A percentile compares a stretch with the other conserved stretches of the same genome.
These are phyloP conservation scores for Fusarium camptoceras DNA, from an alignment of 2,329 filamentous ascomycete species.

Conservation along the genomic window DNA sequence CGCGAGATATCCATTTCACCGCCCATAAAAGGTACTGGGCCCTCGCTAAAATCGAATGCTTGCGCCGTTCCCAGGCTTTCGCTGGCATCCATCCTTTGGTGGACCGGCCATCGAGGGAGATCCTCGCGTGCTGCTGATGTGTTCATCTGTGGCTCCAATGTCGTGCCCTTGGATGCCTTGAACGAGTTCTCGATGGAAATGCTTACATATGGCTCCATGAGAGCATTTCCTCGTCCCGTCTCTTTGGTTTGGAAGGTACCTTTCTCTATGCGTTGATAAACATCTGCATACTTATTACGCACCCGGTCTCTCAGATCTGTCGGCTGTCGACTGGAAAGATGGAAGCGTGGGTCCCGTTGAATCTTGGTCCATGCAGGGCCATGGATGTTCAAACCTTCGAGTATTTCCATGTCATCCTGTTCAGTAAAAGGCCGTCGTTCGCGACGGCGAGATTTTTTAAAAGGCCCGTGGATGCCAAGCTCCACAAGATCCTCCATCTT, in stretches of 20 bases:
- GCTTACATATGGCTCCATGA: constrained; percentile 64
- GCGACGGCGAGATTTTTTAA: constrained; percentile 70
- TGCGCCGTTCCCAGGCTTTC: constrained; percentile 44
- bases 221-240: constrained; percentile 53
- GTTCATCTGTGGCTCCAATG: constrained; percentile 56
- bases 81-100: constrained; percentile 50
- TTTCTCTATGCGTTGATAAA: constrained; percentile 68
- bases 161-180: constrained; percentile 52
- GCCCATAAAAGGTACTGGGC: constrained; percentile 53
- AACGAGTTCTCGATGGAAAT: constrained; percentile 62
- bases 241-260: constrained; percentile 62
- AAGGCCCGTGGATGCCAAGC: constrained; percentile 71
- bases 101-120: constrained; percentile 56
- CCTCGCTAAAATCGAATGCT: constrained; percentile 60
- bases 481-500: constrained; percentile 66
- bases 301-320: constrained; percentile 73
- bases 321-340: constrained; percentile 69
- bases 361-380: constrained; percentile 75
- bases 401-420: constrained; percentile 71
- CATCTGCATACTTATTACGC: constrained; percentile 71
- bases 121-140: constrained; percentile 61
- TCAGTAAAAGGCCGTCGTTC: constrained; percentile 71
- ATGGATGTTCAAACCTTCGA: constrained; percentile 69
- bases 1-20: constrained; percentile 73
- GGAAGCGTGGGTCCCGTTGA: constrained; percentile 68